A percentile compares a stretch with the other conserved stretches of the same genome.
These are phyloP conservation scores for Cucumis cinereus DNA, from an alignment of 306 rosid genomes.

Conservation along the genomic window DNA sequence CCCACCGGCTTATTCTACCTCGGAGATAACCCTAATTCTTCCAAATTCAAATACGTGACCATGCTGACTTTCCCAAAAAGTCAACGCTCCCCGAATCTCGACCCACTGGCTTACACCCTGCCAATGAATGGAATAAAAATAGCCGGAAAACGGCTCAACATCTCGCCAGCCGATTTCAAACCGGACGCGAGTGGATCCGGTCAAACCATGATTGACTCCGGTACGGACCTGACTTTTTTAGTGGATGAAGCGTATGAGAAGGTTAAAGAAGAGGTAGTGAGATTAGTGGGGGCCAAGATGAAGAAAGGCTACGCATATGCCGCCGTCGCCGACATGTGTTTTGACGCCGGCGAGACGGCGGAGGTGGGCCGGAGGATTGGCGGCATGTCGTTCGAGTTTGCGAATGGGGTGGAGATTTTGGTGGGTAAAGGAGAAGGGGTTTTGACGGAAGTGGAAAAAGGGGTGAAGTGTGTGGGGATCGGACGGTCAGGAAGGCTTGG, in stretches of 20 bases:
- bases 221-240: constrained; percentile 52
- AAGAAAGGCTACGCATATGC: constrained; percentile 62
- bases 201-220: constrained; percentile 85
- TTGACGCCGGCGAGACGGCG: constrained; percentile 18
- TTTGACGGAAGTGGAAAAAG: constrained; percentile 55
- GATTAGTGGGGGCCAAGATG: constrained; percentile 34
- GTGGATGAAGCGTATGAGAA: constrained; percentile 62
- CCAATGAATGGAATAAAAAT: constrained; percentile 54
- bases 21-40: constrained; percentile 57
- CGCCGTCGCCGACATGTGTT: constrained; percentile 58
- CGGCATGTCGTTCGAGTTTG: constrained; percentile 54
- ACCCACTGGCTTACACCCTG: constrained; percentile 57
- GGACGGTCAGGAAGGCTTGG: constrained; percentile 72
- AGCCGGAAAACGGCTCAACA: constrained; percentile 24
- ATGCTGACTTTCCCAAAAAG: constrained; percentile 33
- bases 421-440: constrained; percentile 29
- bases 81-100: constrained; percentile 78
- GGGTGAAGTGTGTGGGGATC: constrained; percentile 63
- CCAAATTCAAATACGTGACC: constrained; percentile 26
- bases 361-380: constrained; percentile 56
- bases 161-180: constrained; percentile 26
- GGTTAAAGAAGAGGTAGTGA: constrained; percentile 44
- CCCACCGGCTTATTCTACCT: constrained; percentile 59
- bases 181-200: constrained; percentile 70
- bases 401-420: constrained; percentile 54